Conservation (phyloP, 768 basidiomycete genomes). For the Pseudohyphozyma bogoriensis region DNA sequence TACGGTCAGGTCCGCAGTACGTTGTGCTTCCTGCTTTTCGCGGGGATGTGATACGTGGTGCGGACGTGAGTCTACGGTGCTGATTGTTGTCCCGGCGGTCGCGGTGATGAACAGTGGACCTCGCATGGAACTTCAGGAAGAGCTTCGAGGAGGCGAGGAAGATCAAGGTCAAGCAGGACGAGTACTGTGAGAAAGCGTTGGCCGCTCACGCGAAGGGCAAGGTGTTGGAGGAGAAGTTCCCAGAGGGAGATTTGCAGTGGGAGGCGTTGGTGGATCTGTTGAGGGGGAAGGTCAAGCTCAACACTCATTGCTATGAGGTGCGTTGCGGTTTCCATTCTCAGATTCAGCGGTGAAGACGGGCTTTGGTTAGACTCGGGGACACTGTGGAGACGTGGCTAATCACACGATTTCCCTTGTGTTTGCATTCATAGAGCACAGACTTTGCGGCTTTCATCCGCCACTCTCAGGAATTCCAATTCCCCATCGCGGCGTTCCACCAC, state of each 20-base stretch:
- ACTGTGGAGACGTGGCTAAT: too few relatives aligned
- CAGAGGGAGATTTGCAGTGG: slow-evolving; percentile 45
- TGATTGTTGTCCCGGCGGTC: too few relatives aligned
- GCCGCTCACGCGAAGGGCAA: slow-evolving; percentile 45
- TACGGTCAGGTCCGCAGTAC: slow-evolving; percentile 45
- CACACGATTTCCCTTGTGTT: too few relatives aligned
- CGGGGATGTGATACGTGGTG: neutral
- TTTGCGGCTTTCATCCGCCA: slow-evolving; percentile 15
- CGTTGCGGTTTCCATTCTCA: neutral
- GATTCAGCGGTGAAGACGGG: too few relatives aligned
- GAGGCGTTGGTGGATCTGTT: slow-evolving; percentile 31
- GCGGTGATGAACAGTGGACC: too few relatives aligned
- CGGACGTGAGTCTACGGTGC: neutral
- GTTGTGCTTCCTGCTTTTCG: slow-evolving; percentile 7
- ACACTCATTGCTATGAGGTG: slow-evolving; percentile 28
- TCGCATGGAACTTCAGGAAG: slow-evolving; percentile 17
- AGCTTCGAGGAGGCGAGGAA: slow-evolving; percentile 57
- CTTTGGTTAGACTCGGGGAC: too few relatives aligned
- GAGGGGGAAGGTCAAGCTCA: slow-evolving; percentile 23
- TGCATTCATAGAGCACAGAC: slow-evolving; percentile 7
- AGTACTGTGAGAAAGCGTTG: slow-evolving; percentile 50
- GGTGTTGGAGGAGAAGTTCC: slow-evolving; percentile 49
- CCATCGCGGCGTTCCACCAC: slow-evolving; percentile 65
- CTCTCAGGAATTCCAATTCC: slow-evolving; percentile 71
- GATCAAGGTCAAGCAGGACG: slow-evolving; percentile 59